Evolutionary conservation across 768 basidiomycete species (phyloP).

Genomic region (Mycena pura): DNA sequence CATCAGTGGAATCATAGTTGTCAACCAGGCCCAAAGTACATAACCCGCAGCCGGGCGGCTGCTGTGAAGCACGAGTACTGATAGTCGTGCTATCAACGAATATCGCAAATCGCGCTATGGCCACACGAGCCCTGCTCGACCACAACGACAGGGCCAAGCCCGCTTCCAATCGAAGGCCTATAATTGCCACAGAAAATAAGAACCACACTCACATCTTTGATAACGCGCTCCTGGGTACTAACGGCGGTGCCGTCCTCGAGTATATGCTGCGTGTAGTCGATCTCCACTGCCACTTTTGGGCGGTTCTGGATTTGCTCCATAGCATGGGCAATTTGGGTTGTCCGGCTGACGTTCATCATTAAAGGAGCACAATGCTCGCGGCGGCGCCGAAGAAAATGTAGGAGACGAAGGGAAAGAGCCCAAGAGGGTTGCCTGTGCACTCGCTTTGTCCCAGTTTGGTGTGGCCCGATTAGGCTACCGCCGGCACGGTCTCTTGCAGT

Average conservation of each 20-base stretch:
- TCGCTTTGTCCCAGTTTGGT: conserved; percentile 16
- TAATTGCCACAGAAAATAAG: conserved; percentile 1
- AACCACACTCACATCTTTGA: conserved; percentile 83
- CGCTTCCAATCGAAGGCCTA: background rate
- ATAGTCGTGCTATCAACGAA: too few relatives aligned
- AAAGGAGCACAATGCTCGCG: conserved; percentile 2
- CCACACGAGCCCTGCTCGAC: background rate
- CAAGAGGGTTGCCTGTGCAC: background rate
- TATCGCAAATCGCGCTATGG: conserved; percentile 4
- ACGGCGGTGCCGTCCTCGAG: conserved; percentile 92
- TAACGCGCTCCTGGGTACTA: conserved; percentile 92
- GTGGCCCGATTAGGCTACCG: conserved; percentile 3
- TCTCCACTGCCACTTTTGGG: conserved; percentile 58
- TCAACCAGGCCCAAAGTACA: too few relatives aligned
- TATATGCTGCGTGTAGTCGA: conserved; percentile 92
- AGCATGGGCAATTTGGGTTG: conserved; percentile 65
- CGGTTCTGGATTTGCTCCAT: conserved; percentile 69
- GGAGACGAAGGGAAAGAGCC: conserved; percentile 6
- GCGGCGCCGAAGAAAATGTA: background rate
- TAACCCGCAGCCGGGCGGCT: too few relatives aligned
- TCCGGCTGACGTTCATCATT: conserved; percentile 40
- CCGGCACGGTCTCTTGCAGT: too few relatives aligned
- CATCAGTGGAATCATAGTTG: background rate
- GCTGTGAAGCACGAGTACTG: too few relatives aligned
- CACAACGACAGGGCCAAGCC: conserved; percentile 12